Conservation (phyloP, 257 asterid species). For the Catharanthus roseus region DNA sequence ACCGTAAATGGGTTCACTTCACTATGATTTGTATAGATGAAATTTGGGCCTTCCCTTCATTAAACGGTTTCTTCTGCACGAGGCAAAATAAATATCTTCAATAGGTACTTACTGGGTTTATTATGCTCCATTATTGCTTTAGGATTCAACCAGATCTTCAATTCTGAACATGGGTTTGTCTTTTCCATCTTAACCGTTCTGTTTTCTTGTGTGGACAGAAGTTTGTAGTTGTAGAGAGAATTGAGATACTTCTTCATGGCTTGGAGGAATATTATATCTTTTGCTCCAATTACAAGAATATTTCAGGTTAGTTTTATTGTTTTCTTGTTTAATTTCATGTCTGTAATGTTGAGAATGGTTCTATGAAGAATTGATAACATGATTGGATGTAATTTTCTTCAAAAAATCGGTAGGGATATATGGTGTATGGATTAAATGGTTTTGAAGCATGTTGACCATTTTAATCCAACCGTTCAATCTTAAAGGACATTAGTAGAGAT, state of each 20-base stretch:
- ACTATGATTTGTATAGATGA: neutral
- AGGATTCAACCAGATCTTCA: neutral
- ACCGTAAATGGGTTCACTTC: neutral
- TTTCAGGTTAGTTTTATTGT: slow-evolving; percentile 48
- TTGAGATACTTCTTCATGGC: slow-evolving; percentile 31
- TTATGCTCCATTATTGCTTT: neutral
- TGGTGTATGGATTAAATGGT: neutral
- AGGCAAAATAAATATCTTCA: too few relatives aligned
- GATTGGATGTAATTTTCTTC: neutral
- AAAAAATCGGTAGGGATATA: neutral
- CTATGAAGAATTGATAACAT: neutral
- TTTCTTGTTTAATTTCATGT: neutral
- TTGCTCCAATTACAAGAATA: slow-evolving; percentile 45
- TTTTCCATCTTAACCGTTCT: neutral
- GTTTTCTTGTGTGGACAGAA: neutral
- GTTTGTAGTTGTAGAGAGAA: neutral
- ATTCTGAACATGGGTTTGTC: too few relatives aligned
- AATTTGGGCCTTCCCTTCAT: neutral
- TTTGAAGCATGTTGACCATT: neutral
- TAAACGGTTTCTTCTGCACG: neutral
- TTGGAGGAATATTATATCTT: slow-evolving; percentile 39
- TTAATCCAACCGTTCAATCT: neutral
- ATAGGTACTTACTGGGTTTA: too few relatives aligned
- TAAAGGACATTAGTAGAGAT: neutral
- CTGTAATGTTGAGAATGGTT: neutral